Evolutionary conservation across 1,284 basidiomycete genomes (phyloP), one percentile per base, ranked within the genome.

Genomic region (Pulveroboletus sp.): DNA sequence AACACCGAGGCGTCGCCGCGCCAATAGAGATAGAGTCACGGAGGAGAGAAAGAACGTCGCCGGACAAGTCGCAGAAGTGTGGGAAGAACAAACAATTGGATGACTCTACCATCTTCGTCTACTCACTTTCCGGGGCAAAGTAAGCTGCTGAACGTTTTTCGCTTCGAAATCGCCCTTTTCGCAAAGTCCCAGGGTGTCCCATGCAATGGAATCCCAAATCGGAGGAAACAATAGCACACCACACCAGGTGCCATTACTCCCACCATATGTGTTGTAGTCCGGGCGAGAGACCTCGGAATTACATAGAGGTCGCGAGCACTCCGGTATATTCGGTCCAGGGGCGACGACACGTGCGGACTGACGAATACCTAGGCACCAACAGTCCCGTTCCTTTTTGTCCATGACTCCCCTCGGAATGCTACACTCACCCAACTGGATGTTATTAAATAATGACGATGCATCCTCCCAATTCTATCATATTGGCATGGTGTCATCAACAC

Each of bases 371-470:
- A n/a, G n/a, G n/a, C n/a, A n/a, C n/a, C n/a, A n/a, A 15, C n/a
- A 18, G 9, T 4, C 12, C 17, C 18, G 10, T 26, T 24, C 20
- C 42, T 43, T 49, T 60, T 60, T 44, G 57, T 63, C 25, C 11
- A 18, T 11, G 33, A 43, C 31, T 5, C 14, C 7, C 26, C 40
- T 35, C 31, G 2, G 0, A 33, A 35, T 24, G 2, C 17, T 11
- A 33, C 17, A n/a, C 4, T 24, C 35, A 12, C 18, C 24, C 35
- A 25, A 18, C 18, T n/a, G n/a, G n/a, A n/a, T n/a, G n/a, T n/a
- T n/a, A n/a, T n/a, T n/a, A n/a, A n/a, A n/a, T n/a, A n/a, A n/a
- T n/a, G n/a, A n/a, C n/a, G n/a, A n/a, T n/a, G n/a, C n/a, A n/a
- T n/a, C n/a, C n/a, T n/a, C n/a, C n/a, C n/a, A n/a, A n/a, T n/a